Evolutionary conservation across 306 rosid species (phyloP).

Genomic region (Medicago truncatula): MtrunA17r5.0-ANR NC_053043.1:11452001-11452500

Average conservation of each 20-base stretch:
- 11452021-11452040: not conserved
- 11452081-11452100: not conserved
- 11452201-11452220: not conserved
- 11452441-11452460: constrained; percentile 75
- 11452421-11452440: constrained; percentile 50
- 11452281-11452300: constrained; percentile 37
- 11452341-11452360: constrained; percentile 36
- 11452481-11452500: constrained; percentile 73
- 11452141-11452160: constrained; percentile 6
- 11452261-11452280: constrained; percentile 5
- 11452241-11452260: constrained; percentile 6
- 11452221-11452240: constrained; percentile 5
- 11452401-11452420: constrained; percentile 48
- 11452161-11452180: not conserved
- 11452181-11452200: constrained; percentile 6
- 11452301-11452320: constrained; percentile 33
- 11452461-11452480: constrained; percentile 59
- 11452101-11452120: not conserved
- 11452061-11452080: not conserved
- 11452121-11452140: constrained; percentile 19
- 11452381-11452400: constrained; percentile 37
- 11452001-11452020: not conserved
- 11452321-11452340: constrained; percentile 40
- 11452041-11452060: not conserved
- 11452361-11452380: constrained; percentile 46